These are phyloP conservation scores for Curvularia lunata DNA, from an alignment of 2,329 filamentous ascomycete species.

Conservation along the genomic window DNA sequence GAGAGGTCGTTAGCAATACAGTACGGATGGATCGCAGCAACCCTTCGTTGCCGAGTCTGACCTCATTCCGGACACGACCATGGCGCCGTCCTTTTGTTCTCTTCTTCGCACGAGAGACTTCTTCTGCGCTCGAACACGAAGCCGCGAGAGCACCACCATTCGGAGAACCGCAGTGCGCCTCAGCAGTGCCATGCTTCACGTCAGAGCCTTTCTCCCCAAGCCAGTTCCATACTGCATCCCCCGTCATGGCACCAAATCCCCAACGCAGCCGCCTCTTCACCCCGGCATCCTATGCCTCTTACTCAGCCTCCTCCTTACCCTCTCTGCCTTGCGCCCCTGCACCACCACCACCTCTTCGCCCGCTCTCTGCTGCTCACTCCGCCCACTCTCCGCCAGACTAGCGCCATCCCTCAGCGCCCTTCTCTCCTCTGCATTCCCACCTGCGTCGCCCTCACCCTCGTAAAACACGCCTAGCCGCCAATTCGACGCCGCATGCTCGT, in stretches of 20 bases:
- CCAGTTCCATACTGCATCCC: neutral
- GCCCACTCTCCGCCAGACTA: constrained; percentile 32
- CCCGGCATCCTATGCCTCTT: constrained; percentile 30
- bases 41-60: neutral
- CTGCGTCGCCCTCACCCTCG: constrained; percentile 9
- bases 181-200: neutral
- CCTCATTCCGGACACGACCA: neutral
- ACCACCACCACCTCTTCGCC: constrained; percentile 2
- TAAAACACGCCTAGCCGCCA: constrained; percentile 17
- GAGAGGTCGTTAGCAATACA: neutral
- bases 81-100: neutral
- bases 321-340: constrained; percentile 13
- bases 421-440: constrained; percentile 16
- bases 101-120: neutral
- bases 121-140: neutral
- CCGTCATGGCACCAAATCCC: neutral
- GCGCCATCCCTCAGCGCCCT: constrained; percentile 20
- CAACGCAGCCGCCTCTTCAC: neutral
- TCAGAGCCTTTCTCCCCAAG: neutral
- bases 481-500: constrained; percentile 14
- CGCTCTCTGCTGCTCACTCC: constrained; percentile 6
- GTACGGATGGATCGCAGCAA: no score
- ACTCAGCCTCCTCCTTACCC: constrained; percentile 23
- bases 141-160: neutral
- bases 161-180: neutral